These are phyloP conservation scores for Colletotrichum plurivorum DNA, from an alignment of 2,329 filamentous ascomycete species.

Conservation along the genomic window DNA sequence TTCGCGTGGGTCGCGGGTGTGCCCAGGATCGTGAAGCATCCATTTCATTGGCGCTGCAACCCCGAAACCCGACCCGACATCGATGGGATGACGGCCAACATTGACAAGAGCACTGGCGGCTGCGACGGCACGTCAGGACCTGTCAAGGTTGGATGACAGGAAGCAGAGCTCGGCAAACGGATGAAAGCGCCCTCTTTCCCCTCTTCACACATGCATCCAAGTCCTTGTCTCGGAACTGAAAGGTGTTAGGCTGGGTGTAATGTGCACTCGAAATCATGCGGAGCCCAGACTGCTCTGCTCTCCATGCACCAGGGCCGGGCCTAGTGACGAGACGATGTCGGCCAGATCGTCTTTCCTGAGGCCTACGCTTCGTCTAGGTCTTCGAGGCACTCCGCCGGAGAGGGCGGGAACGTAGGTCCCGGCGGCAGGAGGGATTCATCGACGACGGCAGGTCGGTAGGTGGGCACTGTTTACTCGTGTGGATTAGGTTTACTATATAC, in stretches of 20 bases:
- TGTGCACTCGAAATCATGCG: not conserved
- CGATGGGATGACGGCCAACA: conserved; percentile 27
- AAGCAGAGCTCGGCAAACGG: conserved; percentile 12
- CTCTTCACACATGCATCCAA: conserved; percentile 6
- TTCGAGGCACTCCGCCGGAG: not conserved
- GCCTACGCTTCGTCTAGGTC: not conserved
- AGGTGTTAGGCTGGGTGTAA: not conserved
- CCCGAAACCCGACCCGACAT: conserved; percentile 24
- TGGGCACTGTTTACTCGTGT: not conserved
- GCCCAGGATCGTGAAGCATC: not conserved
- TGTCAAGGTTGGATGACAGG: conserved; percentile 35
- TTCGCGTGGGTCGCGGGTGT: conserved; percentile 25
- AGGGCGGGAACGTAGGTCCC: conserved; percentile 23
- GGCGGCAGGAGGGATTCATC: conserved; percentile 39
- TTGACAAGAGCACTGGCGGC: conserved; percentile 18
- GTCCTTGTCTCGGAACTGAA: conserved; percentile 6
- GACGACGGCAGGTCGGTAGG: conserved; percentile 17
- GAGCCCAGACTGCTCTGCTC: not conserved
- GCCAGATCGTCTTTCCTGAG: conserved; percentile 13
- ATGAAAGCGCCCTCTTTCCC: not conserved
- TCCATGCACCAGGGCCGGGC: conserved; percentile 21
- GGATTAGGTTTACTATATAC: conserved; percentile 1
- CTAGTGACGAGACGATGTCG: conserved; percentile 17
- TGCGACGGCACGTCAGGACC: conserved; percentile 20
- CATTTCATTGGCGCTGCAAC: conserved; percentile 19